phyloP scores from a whole-genome alignment of 257 asterid species.

The Solanum etuberosum region DNA sequence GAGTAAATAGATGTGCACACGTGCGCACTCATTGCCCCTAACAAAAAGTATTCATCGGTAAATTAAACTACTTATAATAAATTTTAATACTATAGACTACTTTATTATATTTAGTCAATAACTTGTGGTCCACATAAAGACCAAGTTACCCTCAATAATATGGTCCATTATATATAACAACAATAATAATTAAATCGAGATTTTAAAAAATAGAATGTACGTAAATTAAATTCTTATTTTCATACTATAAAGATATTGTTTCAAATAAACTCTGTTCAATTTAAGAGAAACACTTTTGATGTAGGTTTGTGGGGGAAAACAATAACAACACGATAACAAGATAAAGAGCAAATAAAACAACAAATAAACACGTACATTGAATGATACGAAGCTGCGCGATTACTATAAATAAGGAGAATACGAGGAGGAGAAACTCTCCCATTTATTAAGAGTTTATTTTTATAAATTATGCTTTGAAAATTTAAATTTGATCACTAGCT shows the following conservation, averaged over 20 bases:
- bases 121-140: not conserved
- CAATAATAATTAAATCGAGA: not conserved
- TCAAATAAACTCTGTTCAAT: rapidly evolving
- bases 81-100: not conserved
- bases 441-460: not conserved
- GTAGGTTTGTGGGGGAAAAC: not conserved
- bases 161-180: not conserved
- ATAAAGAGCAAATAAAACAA: not conserved
- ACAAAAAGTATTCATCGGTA: slow-evolving; percentile 27
- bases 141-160: slow-evolving; percentile 10
- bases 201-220: rapidly evolving
- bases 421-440: not conserved
- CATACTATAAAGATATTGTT: not conserved
- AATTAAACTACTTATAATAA: not conserved
- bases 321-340: not conserved
- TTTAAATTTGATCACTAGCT: not conserved
- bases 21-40: slow-evolving; percentile 37
- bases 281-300: not conserved
- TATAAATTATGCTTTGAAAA: not conserved
- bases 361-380: not conserved
- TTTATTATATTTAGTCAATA: not conserved
- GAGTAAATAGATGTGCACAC: slow-evolving; percentile 40
- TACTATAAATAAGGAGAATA: not conserved
- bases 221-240: not conserved
- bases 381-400: not conserved